Conservation (phyloP, 2,329 filamentous ascomycete genomes). For the Colletotrichum euphorbiae region DNA sequence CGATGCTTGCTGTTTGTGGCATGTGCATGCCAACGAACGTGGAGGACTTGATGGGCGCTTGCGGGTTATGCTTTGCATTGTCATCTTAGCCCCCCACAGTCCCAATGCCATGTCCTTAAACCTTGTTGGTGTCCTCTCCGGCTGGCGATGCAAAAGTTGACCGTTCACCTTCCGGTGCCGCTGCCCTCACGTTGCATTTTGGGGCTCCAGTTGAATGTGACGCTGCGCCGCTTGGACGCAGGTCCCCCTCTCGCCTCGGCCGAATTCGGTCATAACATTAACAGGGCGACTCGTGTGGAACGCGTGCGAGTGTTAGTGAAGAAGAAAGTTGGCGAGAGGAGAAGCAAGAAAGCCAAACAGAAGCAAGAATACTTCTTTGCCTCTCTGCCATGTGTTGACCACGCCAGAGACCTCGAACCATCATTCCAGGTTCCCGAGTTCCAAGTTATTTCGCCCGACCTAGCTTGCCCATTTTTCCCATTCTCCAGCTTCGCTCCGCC, state of each 20-base stretch:
- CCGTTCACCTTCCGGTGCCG: not conserved
- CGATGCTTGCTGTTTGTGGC: not conserved
- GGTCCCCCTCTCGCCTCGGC: constrained; percentile 1
- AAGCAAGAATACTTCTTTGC: constrained; percentile 9
- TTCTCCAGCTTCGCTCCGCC: not conserved
- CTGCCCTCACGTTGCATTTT: not conserved
- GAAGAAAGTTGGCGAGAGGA: constrained; percentile 21
- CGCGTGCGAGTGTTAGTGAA: constrained; percentile 15
- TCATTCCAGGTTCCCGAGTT: not conserved
- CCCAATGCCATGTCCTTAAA: too few relatives aligned
- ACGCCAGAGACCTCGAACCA: not conserved
- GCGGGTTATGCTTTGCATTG: constrained; percentile 5
- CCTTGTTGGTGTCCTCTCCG: not conserved
- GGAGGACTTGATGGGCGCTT: too few relatives aligned
- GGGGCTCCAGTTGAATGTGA: constrained; percentile 15
- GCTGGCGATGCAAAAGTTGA: not conserved
- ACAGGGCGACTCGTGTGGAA: constrained; percentile 5
- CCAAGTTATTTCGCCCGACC: not conserved
- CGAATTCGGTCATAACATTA: constrained; percentile 20
- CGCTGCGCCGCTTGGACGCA: constrained; percentile 11
- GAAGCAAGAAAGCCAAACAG: not conserved
- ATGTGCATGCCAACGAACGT: too few relatives aligned
- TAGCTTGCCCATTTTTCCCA: not conserved
- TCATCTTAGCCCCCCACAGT: not conserved
- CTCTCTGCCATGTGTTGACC: constrained; percentile 26